A percentile compares a stretch with the other conserved stretches of the same genome.
Conservation (phyloP, 352 stramenopile genomes). For the Blastocystis sp. region DNA sequence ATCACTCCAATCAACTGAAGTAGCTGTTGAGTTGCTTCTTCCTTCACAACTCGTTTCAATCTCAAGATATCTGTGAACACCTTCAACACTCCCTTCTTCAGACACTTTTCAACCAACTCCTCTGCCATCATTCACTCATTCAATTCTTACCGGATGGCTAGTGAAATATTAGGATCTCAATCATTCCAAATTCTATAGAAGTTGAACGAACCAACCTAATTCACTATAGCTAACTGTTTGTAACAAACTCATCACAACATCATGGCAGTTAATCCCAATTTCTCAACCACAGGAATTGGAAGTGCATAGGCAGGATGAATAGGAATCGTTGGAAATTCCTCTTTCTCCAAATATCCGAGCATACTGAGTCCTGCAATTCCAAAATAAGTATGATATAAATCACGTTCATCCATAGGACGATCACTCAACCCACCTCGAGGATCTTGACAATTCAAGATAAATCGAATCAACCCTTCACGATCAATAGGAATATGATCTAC, state of each 20-base stretch:
- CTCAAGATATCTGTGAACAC: slow-evolving; percentile 10
- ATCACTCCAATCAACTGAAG: slow-evolving; percentile 20
- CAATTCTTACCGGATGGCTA: neutral
- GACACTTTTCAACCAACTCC: neutral
- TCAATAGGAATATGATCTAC: slow-evolving; percentile 76
- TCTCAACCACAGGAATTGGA: slow-evolving; percentile 79
- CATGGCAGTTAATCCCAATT: slow-evolving; percentile 71
- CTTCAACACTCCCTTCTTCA: neutral
- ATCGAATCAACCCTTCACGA: slow-evolving; percentile 80
- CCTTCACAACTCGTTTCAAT: neutral
- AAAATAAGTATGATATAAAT: slow-evolving; percentile 98
- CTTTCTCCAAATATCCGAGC: slow-evolving; percentile 79
- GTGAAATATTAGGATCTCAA: too few species aligned
- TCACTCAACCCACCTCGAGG: slow-evolving; percentile 95
- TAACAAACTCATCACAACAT: slow-evolving; percentile 27
- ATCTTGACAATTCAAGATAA: slow-evolving; percentile 89
- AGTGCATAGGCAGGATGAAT: slow-evolving; percentile 90
- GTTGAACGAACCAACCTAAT: too few species aligned
- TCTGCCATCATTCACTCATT: neutral
- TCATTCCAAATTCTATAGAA: too few species aligned
- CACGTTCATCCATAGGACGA: slow-evolving; percentile 85
- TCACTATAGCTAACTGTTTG: too few species aligned
- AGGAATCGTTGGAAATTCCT: slow-evolving; percentile 63
- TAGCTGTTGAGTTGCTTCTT: neutral
- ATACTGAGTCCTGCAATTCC: slow-evolving; percentile 86